Evolutionary conservation across 441 rosid genomes (phyloP).

Genomic region (Arabidopsis lyrata): DNA sequence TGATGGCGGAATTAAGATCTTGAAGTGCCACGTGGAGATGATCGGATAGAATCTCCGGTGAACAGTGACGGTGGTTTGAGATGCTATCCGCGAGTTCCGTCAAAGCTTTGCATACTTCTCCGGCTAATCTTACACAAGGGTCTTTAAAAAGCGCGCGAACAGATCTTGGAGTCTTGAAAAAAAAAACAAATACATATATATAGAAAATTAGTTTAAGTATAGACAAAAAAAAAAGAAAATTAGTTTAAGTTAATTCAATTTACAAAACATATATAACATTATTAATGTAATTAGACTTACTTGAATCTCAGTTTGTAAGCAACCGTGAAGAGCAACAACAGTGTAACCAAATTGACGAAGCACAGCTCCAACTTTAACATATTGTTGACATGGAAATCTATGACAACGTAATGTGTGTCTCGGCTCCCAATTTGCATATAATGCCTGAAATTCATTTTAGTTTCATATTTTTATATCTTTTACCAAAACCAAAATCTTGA

Average conservation of each 20-base stretch:
- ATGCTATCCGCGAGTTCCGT: conserved; percentile 70
- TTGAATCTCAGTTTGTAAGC: conserved; percentile 86
- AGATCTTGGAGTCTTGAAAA: conserved; percentile 58
- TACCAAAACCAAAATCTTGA: background rate
- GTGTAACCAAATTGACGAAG: conserved; percentile 90
- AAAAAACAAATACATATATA: background rate
- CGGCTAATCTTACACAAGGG: conserved; percentile 69
- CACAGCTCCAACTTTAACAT: conserved; percentile 81
- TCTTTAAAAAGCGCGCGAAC: conserved; percentile 77
- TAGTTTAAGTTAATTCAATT: background rate
- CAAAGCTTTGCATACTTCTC: conserved; percentile 72
- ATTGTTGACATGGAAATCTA: conserved; percentile 80
- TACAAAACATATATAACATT: background rate
- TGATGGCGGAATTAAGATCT: conserved; percentile 74
- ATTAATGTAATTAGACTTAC: conserved; percentile 43
- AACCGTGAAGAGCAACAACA: conserved; percentile 85
- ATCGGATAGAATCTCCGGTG: conserved; percentile 75
- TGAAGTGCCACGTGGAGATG: conserved; percentile 78
- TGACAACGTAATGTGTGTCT: conserved; percentile 67
- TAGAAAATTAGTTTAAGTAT: background rate
- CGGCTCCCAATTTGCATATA: conserved; percentile 92
- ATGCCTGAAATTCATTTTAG: conserved; percentile 51
- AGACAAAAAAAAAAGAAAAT: background rate
- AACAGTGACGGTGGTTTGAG: conserved; percentile 68
- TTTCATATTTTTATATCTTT: conserved; percentile 1